phyloP scores from a whole-genome alignment of 805 yeast genomes.

The Zygosaccharomyces bailii region DNA sequence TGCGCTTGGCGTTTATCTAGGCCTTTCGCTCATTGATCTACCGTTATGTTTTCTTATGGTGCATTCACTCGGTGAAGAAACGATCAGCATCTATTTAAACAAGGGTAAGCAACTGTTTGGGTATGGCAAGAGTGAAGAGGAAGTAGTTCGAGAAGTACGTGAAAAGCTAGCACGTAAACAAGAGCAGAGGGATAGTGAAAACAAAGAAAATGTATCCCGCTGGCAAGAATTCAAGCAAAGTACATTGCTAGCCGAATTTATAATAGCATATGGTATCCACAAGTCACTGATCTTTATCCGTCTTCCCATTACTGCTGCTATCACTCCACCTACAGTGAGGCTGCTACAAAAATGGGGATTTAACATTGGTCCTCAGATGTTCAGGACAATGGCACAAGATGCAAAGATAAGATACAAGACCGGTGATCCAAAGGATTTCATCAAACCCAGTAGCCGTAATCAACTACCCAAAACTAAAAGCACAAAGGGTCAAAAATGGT shows the following conservation, averaged over 20 bases:
- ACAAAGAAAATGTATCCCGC: conserved; percentile 16
- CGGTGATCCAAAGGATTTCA: conserved; percentile 36
- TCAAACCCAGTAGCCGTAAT: conserved; percentile 41
- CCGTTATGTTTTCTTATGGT: conserved; percentile 82
- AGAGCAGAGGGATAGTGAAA: conserved; percentile 18
- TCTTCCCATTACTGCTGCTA: conserved; percentile 85
- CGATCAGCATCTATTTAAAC: conserved; percentile 64
- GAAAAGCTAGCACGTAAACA: conserved; percentile 28
- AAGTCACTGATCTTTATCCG: conserved; percentile 81
- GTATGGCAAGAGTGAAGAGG: conserved; percentile 47
- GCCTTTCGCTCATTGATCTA: conserved; percentile 68
- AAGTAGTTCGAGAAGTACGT: conserved; percentile 38
- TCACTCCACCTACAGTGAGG: conserved; percentile 76
- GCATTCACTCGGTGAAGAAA: conserved; percentile 83
- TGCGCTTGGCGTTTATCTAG: conserved; percentile 81
- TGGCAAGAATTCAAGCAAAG: conserved; percentile 33
- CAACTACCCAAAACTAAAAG: conserved; percentile 45
- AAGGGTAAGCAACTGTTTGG: conserved; percentile 61
- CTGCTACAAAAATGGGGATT: conserved; percentile 73
- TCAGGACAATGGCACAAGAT: conserved; percentile 41
- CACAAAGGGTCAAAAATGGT: conserved; percentile 34
- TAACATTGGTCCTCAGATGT: conserved; percentile 45
- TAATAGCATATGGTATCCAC: conserved; percentile 90
- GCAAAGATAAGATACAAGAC: conserved; percentile 34
- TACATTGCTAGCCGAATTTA: conserved; percentile 74